A percentile compares a stretch with the other conserved stretches of the same genome.
Conservation (phyloP, 805 yeast genomes). For the Nakazawaea ernobii region DNA sequence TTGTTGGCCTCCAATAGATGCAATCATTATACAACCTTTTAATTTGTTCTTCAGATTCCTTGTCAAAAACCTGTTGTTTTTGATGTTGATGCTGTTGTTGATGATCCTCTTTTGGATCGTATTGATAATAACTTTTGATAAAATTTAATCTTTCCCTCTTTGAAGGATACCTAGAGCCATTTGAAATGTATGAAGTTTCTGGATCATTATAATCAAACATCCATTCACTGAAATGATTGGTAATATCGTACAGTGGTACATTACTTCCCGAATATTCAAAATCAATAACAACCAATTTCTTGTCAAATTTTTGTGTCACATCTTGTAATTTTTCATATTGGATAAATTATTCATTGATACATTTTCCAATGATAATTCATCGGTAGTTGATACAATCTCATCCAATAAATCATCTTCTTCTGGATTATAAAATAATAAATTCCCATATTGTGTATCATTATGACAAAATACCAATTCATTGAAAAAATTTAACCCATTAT, state of each 20-base stretch:
- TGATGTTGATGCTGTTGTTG: too few species aligned
- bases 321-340: not conserved
- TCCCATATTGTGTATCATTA: conserved; percentile 96
- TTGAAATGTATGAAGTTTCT: conserved; percentile 45
- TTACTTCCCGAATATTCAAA: conserved; percentile 95
- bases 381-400: conserved; percentile 5
- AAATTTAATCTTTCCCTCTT: conserved; percentile 64
- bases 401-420: conserved; percentile 5
- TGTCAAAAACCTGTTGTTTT: conserved; percentile 18
- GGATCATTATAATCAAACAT: conserved; percentile 86
- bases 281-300: conserved; percentile 85
- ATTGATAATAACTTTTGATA: conserved; percentile 72
- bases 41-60: conserved; percentile 19
- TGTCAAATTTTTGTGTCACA: conserved; percentile 34
- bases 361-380: not conserved
- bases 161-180: conserved; percentile 56
- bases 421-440: conserved; percentile 52
- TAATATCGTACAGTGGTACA: conserved; percentile 82
- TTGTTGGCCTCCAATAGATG: conserved; percentile 75
- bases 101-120: conserved; percentile 22
- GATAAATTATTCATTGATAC: not conserved
- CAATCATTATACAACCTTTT: conserved; percentile 57
- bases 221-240: conserved; percentile 96
- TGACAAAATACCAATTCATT: conserved; percentile 76
- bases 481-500: conserved; percentile 31